phyloP scores from a whole-genome alignment of 257 asterid genomes.

The Penstemon eatonii region DNA sequence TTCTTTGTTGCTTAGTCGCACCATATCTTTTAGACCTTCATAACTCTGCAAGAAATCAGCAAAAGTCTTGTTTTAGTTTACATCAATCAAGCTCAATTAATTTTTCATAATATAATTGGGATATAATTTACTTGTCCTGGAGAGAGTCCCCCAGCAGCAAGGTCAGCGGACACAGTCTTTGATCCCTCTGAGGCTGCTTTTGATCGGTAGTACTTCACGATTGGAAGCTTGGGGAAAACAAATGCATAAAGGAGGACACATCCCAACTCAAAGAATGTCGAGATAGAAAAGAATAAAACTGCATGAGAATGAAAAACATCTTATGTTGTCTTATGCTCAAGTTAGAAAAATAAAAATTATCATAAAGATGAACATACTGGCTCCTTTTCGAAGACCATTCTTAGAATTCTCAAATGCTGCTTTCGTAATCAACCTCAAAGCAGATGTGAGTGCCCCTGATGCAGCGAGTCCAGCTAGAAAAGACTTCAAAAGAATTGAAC shows the following conservation, averaged over 20 bases:
- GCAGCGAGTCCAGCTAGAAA: conserved; percentile 49
- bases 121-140: conserved; percentile 22
- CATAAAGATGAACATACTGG: conserved; percentile 28
- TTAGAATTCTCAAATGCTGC: conserved; percentile 41
- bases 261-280: conserved; percentile 44
- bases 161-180: conserved; percentile 42
- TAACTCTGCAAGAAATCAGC: conserved; percentile 24
- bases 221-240: conserved; percentile 44
- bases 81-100: not conserved
- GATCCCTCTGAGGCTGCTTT: conserved; percentile 54
- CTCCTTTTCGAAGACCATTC: conserved; percentile 47
- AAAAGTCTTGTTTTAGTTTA: not conserved
- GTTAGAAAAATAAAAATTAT: too few relatives aligned
- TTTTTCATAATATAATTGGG: not conserved
- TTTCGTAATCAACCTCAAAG: conserved; percentile 43
- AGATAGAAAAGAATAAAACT: conserved; percentile 42
- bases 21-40: conserved; percentile 23
- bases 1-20: conserved; percentile 41
- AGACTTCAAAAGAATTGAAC: conserved; percentile 30
- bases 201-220: conserved; percentile 41
- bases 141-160: conserved; percentile 43
- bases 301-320: conserved; percentile 20
- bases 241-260: conserved; percentile 43
- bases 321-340: too few relatives aligned
- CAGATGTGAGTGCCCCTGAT: conserved; percentile 49